phyloP scores from a whole-genome alignment of 257 asterid species.

The Ajuga chamaepitys region DNA sequence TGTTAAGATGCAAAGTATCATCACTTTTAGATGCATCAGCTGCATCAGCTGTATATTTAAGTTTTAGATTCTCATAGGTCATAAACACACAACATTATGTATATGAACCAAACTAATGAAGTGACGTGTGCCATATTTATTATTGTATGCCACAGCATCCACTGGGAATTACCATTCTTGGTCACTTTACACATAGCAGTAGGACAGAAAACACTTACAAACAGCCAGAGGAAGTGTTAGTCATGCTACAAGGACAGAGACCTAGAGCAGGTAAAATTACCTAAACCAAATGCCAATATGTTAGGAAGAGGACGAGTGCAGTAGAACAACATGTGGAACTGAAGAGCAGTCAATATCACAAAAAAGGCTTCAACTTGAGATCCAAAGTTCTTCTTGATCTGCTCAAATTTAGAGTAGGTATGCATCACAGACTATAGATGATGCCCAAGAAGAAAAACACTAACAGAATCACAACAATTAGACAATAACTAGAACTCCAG shows the following conservation, averaged over 20 bases:
- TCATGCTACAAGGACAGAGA: background rate
- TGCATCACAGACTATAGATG: constrained; percentile 12
- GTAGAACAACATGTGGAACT: constrained; percentile 90
- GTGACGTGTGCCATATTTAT: background rate
- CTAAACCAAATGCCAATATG: constrained; percentile 82
- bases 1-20: too few relatives aligned
- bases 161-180: background rate
- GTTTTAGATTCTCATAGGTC: background rate
- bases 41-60: background rate
- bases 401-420: constrained; percentile 28
- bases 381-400: constrained; percentile 84
- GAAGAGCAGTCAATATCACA: constrained; percentile 65
- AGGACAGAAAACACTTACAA: background rate
- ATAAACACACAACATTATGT: background rate
- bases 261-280: constrained; percentile 32
- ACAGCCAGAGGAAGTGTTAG: background rate
- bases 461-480: background rate
- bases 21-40: background rate
- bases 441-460: background rate
- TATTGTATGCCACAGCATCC: background rate
- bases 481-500: background rate
- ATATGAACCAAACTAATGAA: background rate
- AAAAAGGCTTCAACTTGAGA: constrained; percentile 89
- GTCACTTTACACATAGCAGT: background rate
- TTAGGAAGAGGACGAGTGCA: constrained; percentile 98